Percentiles rank a stretch among this genome's conserved stretches.
These are phyloP conservation scores for Obba rivulosa DNA, from an alignment of 768 basidiomycete species.

Conservation along the genomic window DNA sequence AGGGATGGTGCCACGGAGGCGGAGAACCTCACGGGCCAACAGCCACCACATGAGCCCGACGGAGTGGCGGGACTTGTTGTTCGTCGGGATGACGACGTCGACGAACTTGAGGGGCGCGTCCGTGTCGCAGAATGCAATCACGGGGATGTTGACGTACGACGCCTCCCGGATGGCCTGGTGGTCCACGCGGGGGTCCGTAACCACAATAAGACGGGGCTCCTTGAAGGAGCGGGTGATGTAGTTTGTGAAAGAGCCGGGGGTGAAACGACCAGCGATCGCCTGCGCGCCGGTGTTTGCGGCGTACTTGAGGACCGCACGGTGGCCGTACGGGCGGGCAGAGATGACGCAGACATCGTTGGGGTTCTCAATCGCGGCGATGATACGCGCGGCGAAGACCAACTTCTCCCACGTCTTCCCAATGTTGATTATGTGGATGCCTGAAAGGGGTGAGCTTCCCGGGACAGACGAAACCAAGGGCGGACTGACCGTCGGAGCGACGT, in stretches of 20 bases:
- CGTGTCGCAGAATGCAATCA: conserved; percentile 98
- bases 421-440: conserved; percentile 96
- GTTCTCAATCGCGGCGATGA: conserved; percentile 97
- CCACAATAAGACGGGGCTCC: conserved; percentile 96
- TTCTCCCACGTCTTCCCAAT: conserved; percentile 99
- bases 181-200: conserved; percentile 98
- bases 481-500: conserved; percentile 88
- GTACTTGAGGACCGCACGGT: conserved; percentile 98
- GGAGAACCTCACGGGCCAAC: conserved; percentile 94
- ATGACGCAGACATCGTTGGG: conserved; percentile 98
- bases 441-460: conserved; percentile 2
- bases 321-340: conserved; percentile 97
- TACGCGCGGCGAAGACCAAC: conserved; percentile 94
- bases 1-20: conserved; percentile 90
- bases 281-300: conserved; percentile 97
- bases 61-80: conserved; percentile 98
- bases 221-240: conserved; percentile 99
- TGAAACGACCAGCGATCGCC: conserved; percentile 98
- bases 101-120: conserved; percentile 97
- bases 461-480: background rate
- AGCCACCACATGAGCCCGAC: conserved; percentile 98
- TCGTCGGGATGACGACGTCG: conserved; percentile 97
- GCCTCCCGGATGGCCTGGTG: conserved; percentile 99
- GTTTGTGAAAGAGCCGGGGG: conserved; percentile 98
- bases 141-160: conserved; percentile 99